Evolutionary conservation across 768 basidiomycete species (phyloP).

Genomic region (Pleurotus giganteus): DNA sequence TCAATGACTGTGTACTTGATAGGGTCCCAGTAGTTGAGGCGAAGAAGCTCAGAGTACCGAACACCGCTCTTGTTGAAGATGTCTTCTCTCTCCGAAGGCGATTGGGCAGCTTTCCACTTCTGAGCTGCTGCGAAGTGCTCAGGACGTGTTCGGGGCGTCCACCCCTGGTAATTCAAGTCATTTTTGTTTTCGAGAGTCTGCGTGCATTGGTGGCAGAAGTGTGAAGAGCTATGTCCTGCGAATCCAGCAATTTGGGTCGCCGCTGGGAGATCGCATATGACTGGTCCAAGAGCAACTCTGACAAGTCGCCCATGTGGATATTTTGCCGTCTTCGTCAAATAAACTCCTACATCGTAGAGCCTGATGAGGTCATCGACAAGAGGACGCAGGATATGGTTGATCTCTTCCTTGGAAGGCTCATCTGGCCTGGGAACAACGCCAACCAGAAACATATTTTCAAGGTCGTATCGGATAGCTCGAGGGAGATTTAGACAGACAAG

Average conservation of each 20-base stretch:
- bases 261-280: constrained; percentile 37
- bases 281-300: too few species aligned
- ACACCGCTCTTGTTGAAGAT: constrained; percentile 20
- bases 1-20: constrained; percentile 26
- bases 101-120: constrained; percentile 16
- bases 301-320: background rate
- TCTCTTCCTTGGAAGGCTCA: constrained; percentile 23
- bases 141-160: constrained; percentile 12
- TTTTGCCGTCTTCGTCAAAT: background rate
- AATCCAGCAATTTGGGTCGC: constrained; percentile 28
- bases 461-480: too few species aligned
- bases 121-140: constrained; percentile 16
- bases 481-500: too few species aligned
- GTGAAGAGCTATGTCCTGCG: constrained; percentile 12
- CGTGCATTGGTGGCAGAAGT: constrained; percentile 21
- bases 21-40: constrained; percentile 33
- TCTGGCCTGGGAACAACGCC: constrained; percentile 34
- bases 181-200: constrained; percentile 12
- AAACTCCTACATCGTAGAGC: constrained; percentile 21
- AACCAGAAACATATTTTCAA: constrained; percentile 33
- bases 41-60: constrained; percentile 25
- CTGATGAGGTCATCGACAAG: constrained; percentile 23
- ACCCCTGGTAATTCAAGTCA: constrained; percentile 14
- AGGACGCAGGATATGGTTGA: constrained; percentile 24
- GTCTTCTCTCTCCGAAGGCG: background rate